Percentiles rank a stretch among this genome's conserved stretches.
Conservation (phyloP, 352 stramenopile genomes). For the Globisporangium ultimum region DNA sequence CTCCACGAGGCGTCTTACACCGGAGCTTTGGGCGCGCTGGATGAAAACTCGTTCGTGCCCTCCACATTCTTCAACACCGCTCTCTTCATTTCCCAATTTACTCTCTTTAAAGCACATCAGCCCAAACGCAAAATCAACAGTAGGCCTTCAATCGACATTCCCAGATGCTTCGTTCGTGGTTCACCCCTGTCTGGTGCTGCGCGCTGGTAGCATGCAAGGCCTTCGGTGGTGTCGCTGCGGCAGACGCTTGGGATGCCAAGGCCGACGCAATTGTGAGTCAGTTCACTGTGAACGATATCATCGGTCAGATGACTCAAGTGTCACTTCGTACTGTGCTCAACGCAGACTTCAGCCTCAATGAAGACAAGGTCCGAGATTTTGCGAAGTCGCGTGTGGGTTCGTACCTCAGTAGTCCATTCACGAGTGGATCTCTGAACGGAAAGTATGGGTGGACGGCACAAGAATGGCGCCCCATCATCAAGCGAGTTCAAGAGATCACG, state of each 20-base stretch:
- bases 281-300: conserved; percentile 48
- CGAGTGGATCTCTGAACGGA: too few relatives aligned
- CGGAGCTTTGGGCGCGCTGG: too few relatives aligned
- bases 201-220: conserved; percentile 20
- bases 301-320: conserved; percentile 92
- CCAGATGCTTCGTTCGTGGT: conserved; percentile 20
- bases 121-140: too few relatives aligned
- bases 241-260: conserved; percentile 30
- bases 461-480: conserved; percentile 73
- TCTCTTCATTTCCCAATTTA: too few relatives aligned
- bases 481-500: conserved; percentile 80
- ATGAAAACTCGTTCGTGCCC: too few relatives aligned
- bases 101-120: too few relatives aligned
- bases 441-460: too few relatives aligned
- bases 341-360: conserved; percentile 59
- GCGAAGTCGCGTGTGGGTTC: conserved; percentile 84
- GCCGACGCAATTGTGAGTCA: conserved; percentile 48
- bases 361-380: conserved; percentile 55
- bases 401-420: conserved; percentile 40
- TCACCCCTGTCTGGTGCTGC: conserved; percentile 23
- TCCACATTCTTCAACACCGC: too few relatives aligned
- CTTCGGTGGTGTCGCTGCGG: conserved; percentile 4
- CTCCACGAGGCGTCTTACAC: too few relatives aligned
- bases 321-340: conserved; percentile 81
- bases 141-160: too few relatives aligned